Evolutionary conservation across 2,329 filamentous ascomycete genomes (phyloP).

Genomic region (Fusarium chlamydosporum): DNA sequence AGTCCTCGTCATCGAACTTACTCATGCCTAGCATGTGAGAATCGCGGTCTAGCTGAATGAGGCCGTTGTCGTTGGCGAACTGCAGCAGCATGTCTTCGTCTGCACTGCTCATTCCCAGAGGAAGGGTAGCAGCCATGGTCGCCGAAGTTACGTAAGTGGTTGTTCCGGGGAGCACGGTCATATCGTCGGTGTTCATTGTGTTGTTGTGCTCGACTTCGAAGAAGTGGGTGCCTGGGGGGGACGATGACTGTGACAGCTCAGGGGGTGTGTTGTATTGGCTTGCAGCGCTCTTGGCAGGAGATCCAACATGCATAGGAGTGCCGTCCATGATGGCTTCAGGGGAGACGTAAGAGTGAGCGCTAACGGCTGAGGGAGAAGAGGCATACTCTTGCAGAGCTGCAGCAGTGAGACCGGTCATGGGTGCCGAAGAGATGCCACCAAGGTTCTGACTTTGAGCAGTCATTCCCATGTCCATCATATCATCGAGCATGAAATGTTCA

Average conservation of each 20-base stretch:
- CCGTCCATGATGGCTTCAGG: slow-evolving; percentile 61
- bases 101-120: slow-evolving; percentile 55
- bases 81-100: slow-evolving; percentile 62
- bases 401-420: slow-evolving; percentile 56
- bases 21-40: slow-evolving; percentile 64
- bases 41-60: slow-evolving; percentile 62
- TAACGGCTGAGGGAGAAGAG: slow-evolving; percentile 59
- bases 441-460: slow-evolving; percentile 48
- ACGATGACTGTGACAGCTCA: slow-evolving; percentile 72
- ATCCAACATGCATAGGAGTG: slow-evolving; percentile 57
- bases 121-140: slow-evolving; percentile 54
- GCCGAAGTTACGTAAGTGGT: slow-evolving; percentile 54
- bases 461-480: slow-evolving; percentile 62
- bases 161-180: slow-evolving; percentile 51
- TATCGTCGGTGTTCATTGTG: slow-evolving; percentile 51
- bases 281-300: slow-evolving; percentile 65
- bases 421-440: slow-evolving; percentile 62
- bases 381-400: slow-evolving; percentile 54
- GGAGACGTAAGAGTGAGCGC: slow-evolving; percentile 62
- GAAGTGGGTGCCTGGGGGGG: slow-evolving; percentile 65
- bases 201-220: slow-evolving; percentile 63
- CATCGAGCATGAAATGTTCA: slow-evolving; percentile 63
- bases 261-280: slow-evolving; percentile 72
- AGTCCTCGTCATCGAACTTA: slow-evolving; percentile 70
- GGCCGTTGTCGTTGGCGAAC: slow-evolving; percentile 61